Evolutionary conservation across 140 eudicot species (phyloP), one percentile per base, ranked within the genome.

Genomic region (Bidens hawaiensis): DNA sequence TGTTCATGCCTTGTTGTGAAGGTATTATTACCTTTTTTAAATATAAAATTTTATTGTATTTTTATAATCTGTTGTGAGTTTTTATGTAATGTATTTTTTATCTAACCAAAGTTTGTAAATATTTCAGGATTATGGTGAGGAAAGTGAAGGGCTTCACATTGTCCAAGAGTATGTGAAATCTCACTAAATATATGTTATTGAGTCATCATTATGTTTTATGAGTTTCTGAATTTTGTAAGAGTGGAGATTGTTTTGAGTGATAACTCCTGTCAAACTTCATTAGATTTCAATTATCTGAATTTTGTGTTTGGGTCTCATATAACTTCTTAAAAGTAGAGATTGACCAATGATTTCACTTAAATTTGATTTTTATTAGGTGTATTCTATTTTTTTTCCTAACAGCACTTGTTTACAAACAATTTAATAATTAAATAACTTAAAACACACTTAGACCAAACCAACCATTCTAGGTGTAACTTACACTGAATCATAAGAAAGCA

Each of bases 1-100:
- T 87, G 94, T 65, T 85, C 96, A 0, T 85, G 94, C 65, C 85
- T 85, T 26, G 96, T 88, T 13, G 95, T 89, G 46, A 89, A 89
- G 94, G 96, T 88, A 78, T 5, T 1, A 0, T n/a, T 26, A 14
- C 1, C 13, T 36, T 38, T 33, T 42, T 7, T 4, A 60, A 33
- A 25, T 12, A 40, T 24, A 5, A 27, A 51, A 60, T 3, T 1
- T 14, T 21, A 15, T n/a, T n/a, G n/a, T n/a, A n/a, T n/a, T n/a
- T n/a, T n/a, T n/a, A n/a, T n/a, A n/a, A n/a, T 11, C 41, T 34
- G 41, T 34, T 34, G 0, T 25, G 3, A 16, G 1, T 21, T 17
- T n/a, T 19, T 40, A 8, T 42, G 31, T 22, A 0, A 2, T 23
- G 14, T 22, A 17, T 23, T 19, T 58, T 17, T 16, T 17, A 0